Base-by-base conservation (phyloP, 257 asterid species). In the Rubia yunnanensis region DNA sequence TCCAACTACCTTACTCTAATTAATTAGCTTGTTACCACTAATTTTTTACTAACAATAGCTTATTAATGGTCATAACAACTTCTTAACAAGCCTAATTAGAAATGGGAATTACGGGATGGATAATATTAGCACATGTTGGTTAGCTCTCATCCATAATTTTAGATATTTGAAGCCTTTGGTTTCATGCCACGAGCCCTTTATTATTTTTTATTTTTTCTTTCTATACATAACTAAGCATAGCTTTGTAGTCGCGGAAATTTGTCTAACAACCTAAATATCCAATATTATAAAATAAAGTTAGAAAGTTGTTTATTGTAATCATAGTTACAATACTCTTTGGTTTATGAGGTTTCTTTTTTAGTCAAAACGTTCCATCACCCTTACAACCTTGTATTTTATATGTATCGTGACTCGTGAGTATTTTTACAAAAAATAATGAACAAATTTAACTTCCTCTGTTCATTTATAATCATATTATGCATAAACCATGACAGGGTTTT, bases 1-100 rank as follows among this genome's bases (percentile, higher is more conserved):
- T 77, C 76, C 71, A 73, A 70, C 73, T 20, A 44, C 52, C 55
- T 10, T 50, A 60, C 49, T 26, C 24, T 73, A 35, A 70, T 59
- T 66, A 28, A 66, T 39, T 4, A 50, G 23, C 24, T 39, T 39
- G 13, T 39, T 39, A 11, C 17, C 17, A 4, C 52, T 44, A 44
- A 44, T 44, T 3, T 44, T 44, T 50, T 20, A 18, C 57, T 50
- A 5, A 3, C 26, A 22, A 10, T 20, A 50, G 27, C 39, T n/a
- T n/a, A 44, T 44, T 44, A 44, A 44, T 44, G 52, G 52, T 20
- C 52, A 44, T 7, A 5, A 15, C n/a, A 44, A 44, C 52, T 44
- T 15, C 17, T 0, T 3, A 44, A 38, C 0, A 41, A 44, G 52
- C 52, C 5, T 14, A 44, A 44, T 7, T 44, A 14, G 52, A 44